Conservation (phyloP, 176 grass and related monocot species). For the Elaeis guineensis region DNA sequence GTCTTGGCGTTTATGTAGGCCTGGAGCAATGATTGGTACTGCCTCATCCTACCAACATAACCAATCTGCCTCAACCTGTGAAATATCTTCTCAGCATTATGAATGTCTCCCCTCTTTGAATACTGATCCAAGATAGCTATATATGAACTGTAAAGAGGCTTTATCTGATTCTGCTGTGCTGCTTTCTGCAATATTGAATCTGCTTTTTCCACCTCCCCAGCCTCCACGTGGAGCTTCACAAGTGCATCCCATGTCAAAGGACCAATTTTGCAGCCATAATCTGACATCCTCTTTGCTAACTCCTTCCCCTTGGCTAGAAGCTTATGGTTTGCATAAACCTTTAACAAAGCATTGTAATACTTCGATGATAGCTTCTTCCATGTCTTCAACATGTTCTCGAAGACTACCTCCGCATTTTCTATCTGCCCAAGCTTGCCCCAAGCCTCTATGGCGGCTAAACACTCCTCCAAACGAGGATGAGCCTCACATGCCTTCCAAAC, state of each 20-base stretch:
- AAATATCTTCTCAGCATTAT: slow-evolving; percentile 61
- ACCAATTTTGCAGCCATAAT: slow-evolving; percentile 27
- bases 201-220: slow-evolving; percentile 53
- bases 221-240: slow-evolving; percentile 45
- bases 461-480: slow-evolving; percentile 30
- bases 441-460: slow-evolving; percentile 39
- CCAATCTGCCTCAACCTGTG: slow-evolving; percentile 38
- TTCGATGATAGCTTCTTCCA: slow-evolving; percentile 14
- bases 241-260: slow-evolving; percentile 32
- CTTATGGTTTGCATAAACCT: slow-evolving; percentile 45
- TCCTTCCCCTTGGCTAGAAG: slow-evolving; percentile 56
- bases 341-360: slow-evolving; percentile 48
- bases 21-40: slow-evolving; percentile 61
- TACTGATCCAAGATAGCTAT: slow-evolving; percentile 45
- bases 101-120: slow-evolving; percentile 52
- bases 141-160: slow-evolving; percentile 43
- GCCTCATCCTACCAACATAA: slow-evolving; percentile 47
- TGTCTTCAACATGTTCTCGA: slow-evolving; percentile 28
- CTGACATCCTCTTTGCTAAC: slow-evolving; percentile 42
- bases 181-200: slow-evolving; percentile 43
- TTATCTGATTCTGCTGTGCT: slow-evolving; percentile 22
- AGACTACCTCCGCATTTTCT: slow-evolving; percentile 46
- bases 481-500: slow-evolving; percentile 53
- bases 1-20: slow-evolving; percentile 52
- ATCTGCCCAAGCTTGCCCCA: slow-evolving; percentile 47